Evolutionary conservation across 768 basidiomycete species (phyloP), one percentile per base, ranked within the genome.

Genomic region (Paxillus rubicundulus): DNA sequence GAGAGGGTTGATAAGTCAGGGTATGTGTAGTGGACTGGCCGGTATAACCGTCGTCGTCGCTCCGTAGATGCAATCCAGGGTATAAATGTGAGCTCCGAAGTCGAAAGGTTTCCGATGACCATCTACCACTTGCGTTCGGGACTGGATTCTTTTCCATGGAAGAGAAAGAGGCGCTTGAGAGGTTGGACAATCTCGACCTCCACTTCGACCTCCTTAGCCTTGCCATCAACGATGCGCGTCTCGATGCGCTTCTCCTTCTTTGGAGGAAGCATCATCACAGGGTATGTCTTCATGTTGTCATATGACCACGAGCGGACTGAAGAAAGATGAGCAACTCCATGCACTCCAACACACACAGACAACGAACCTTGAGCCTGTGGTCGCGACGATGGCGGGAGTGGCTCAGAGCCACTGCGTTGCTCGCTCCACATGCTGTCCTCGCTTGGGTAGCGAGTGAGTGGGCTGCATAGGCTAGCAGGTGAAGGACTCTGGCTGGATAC

Each of bases 291-390:
- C 55, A 86, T 67, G 57, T 85, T 85, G 60, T 87, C 86, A 61
- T 88, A 89, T 2, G 86, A 87, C 86, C 85, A 88, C 2, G 87
- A 82, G 27, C 85, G 84, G 12, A 72, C 86, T 87, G 52, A 38
- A 43, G 28, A n/a, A 17, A 7, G 0, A 37, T 64, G 32, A 56
- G 63, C 9, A 27, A 50, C 9, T 36, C 21, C 18, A 61, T 36
- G 21, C 18, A 61, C 13, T 10, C 9, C 54, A 32, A 42, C 24
- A 34, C 37, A 40, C 18, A 13, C 3, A 14, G 4, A 6, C 9
- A 18, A 53, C 83, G 64, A 61, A 85, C 85, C 79, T 70, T 84
- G 82, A 37, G 77, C 72, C 16, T 65, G 61, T 21, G 81, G 78
- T 43, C 82, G 75, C 18, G 60, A 53, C 21, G 65, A 50, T 24